Evolutionary conservation across 1,139 yeast genomes (phyloP).

Genomic region (Pichia sp.): DNA sequence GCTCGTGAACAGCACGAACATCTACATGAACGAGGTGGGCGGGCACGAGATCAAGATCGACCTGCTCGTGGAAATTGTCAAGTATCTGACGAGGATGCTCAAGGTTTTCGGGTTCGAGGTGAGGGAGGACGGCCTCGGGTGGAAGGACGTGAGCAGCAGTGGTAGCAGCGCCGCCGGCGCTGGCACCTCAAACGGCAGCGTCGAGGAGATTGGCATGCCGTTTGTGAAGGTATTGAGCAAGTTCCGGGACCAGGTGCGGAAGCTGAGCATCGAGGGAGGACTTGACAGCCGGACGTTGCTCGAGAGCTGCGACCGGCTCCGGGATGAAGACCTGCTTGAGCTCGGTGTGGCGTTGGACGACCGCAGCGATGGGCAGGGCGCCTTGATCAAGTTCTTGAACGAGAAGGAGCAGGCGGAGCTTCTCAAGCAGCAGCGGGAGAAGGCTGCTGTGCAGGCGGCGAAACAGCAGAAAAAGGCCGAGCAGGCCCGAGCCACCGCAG

Average conservation of each 20-base stretch:
- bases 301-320: conserved; percentile 51
- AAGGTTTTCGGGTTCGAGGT: conserved; percentile 70
- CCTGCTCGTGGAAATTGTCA: conserved; percentile 57
- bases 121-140: conserved; percentile 70
- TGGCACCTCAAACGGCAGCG: conserved; percentile 30
- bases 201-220: conserved; percentile 73
- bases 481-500: conserved; percentile 43
- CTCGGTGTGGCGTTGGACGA: conserved; percentile 87
- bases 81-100: conserved; percentile 68
- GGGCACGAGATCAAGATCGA: conserved; percentile 61
- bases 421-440: conserved; percentile 57
- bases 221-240: conserved; percentile 70
- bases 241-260: conserved; percentile 79
- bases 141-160: conserved; percentile 39
- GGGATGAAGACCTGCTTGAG: conserved; percentile 62
- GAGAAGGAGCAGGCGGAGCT: conserved; percentile 65
- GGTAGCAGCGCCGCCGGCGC: conserved; percentile 30
- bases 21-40: conserved; percentile 55
- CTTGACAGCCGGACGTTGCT: conserved; percentile 52
- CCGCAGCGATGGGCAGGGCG: conserved; percentile 68
- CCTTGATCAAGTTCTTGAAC: conserved; percentile 76
- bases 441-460: conserved; percentile 49
- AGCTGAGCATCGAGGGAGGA: conserved; percentile 59
- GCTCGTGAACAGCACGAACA: conserved; percentile 65
- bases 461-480: conserved; percentile 44